Evolutionary conservation across 169 alveolate genomes (phyloP).

Genomic region (Plasmodium relictum): DNA sequence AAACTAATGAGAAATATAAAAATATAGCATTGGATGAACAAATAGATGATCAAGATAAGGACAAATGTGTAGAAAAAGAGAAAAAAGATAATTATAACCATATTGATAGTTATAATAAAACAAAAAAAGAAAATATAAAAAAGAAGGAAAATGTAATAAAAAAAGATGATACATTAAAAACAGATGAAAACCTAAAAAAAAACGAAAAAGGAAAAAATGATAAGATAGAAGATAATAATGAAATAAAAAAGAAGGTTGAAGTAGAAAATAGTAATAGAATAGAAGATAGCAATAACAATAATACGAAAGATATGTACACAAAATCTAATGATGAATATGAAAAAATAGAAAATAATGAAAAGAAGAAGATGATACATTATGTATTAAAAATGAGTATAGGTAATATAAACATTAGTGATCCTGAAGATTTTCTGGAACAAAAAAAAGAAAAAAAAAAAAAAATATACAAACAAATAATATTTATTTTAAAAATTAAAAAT

Average conservation of each 20-base stretch:
- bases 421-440: neutral
- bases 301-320: neutral
- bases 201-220: slow-evolving; percentile 17
- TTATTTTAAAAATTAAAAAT: slow-evolving; percentile 47
- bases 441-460: slow-evolving; percentile 11
- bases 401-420: slow-evolving; percentile 23
- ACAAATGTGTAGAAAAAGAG: slow-evolving; percentile 4
- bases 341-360: neutral
- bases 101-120: neutral
- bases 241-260: neutral
- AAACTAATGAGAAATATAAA: neutral
- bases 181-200: slow-evolving; percentile 12
- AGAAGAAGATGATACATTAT: slow-evolving; percentile 15
- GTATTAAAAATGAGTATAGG: slow-evolving; percentile 53
- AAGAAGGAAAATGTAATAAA: neutral
- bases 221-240: neutral
- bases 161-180: neutral
- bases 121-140: neutral
- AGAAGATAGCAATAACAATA: neutral
- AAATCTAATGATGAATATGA: slow-evolving; percentile 9
- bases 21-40: neutral
- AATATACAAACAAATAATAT: slow-evolving; percentile 22
- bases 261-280: slow-evolving; percentile 1
- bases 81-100: neutral
- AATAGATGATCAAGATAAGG: neutral